Conservation (phyloP, 2,329 filamentous ascomycete species). For the Calonectria leucothoes region DNA sequence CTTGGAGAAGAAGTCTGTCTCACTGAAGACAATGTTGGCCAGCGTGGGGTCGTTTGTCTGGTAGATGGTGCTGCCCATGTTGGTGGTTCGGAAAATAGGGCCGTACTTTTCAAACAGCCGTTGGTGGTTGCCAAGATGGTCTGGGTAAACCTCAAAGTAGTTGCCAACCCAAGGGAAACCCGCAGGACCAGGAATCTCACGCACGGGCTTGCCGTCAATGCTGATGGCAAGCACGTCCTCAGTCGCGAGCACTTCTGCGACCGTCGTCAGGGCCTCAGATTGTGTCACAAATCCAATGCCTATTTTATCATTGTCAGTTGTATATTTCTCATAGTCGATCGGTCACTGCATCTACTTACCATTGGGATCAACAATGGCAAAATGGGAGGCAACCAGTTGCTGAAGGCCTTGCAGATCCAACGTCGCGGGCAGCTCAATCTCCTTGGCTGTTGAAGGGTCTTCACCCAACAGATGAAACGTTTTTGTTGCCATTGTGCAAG, state of each 20-base stretch:
- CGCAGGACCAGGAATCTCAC: conserved; percentile 61
- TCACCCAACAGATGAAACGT: background rate
- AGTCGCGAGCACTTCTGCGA: background rate
- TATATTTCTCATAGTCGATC: background rate
- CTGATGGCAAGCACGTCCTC: conserved; percentile 53
- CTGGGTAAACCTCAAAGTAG: conserved; percentile 66
- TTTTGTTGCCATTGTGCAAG: background rate
- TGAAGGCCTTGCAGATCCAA: background rate
- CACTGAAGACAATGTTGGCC: conserved; percentile 57
- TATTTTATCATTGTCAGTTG: background rate
- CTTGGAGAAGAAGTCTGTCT: conserved; percentile 66
- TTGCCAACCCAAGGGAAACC: conserved; percentile 63
- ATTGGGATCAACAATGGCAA: background rate
- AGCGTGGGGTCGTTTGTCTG: conserved; percentile 63
- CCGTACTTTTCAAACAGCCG: conserved; percentile 65
- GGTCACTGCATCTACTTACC: background rate
- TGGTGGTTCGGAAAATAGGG: conserved; percentile 62
- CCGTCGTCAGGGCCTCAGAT: background rate
- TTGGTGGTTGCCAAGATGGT: conserved; percentile 68
- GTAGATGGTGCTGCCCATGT: conserved; percentile 62
- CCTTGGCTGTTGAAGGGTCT: background rate
- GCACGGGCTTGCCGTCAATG: conserved; percentile 61
- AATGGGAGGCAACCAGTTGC: background rate
- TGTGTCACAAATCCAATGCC: background rate
- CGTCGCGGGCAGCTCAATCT: background rate